These are phyloP conservation scores for Colletotrichum sp. DNA, from an alignment of 2,329 filamentous ascomycete species.

Conservation along the genomic window DNA sequence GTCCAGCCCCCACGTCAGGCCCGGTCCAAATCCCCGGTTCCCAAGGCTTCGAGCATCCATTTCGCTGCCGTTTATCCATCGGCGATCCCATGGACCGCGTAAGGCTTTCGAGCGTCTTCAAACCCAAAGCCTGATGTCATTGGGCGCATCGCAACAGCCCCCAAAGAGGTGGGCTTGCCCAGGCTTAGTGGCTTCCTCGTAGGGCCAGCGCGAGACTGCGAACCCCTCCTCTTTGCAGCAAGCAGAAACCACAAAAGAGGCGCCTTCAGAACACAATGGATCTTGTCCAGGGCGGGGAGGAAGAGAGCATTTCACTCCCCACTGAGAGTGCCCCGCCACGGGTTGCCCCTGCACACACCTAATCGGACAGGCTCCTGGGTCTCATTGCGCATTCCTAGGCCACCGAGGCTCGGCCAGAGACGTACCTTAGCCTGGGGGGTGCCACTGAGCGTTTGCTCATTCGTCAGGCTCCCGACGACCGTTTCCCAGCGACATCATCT, in stretches of 20 bases:
- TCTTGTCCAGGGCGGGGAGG: neutral
- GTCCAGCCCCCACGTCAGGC: conserved; percentile 4
- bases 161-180: neutral
- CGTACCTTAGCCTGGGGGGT: neutral
- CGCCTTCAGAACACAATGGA: neutral
- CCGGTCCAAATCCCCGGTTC: neutral
- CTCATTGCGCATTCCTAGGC: neutral
- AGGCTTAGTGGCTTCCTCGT: neutral
- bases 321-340: neutral
- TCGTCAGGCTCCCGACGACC: neutral
- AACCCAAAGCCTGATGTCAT: neutral
- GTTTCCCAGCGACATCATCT: neutral
- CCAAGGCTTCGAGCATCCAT: neutral
- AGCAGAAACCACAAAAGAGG: neutral
- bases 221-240: neutral
- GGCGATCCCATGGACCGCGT: conserved; percentile 9
- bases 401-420: neutral
- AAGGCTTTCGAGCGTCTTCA: neutral
- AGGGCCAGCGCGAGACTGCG: neutral
- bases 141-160: neutral
- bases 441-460: neutral
- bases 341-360: neutral
- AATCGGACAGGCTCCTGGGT: conserved; percentile 10
- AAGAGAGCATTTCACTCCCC: neutral
- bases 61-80: conserved; percentile 3